Evolutionary conservation across 805 yeast species (phyloP).

Genomic region (Candida parachauliodes): DNA sequence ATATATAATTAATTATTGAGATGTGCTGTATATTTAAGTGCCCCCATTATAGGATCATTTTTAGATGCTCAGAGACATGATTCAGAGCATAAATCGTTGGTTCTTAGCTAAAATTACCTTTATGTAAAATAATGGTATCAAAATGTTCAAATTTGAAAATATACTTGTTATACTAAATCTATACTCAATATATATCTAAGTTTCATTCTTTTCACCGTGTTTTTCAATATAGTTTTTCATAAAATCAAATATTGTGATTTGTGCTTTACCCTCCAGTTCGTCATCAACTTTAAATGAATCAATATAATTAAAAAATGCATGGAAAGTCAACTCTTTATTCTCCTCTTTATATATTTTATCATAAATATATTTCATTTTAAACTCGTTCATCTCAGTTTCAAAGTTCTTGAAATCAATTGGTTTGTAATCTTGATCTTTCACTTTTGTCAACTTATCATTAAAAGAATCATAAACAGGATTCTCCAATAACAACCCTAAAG

Average conservation of each 20-base stretch:
- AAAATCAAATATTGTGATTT: conserved; percentile 52
- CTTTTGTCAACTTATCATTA: conserved; percentile 63
- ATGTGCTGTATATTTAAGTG: neutral
- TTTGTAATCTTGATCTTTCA: conserved; percentile 57
- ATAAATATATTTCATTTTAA: conserved; percentile 84
- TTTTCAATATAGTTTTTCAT: conserved; percentile 23
- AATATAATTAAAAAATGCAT: conserved; percentile 87
- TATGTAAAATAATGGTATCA: no score
- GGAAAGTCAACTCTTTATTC: conserved; percentile 78
- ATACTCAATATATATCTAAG: conserved; percentile 2
- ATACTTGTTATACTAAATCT: conserved; percentile 10
- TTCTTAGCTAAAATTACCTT: no score
- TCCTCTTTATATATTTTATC: conserved; percentile 92
- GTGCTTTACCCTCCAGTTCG: conserved; percentile 29
- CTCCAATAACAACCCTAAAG: conserved; percentile 85
- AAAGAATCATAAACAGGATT: conserved; percentile 88
- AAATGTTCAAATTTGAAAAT: no score
- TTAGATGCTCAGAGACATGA: no score
- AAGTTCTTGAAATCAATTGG: conserved; percentile 65
- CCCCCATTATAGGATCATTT: no score
- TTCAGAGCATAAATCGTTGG: no score
- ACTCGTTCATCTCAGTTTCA: conserved; percentile 70
- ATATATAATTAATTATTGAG: neutral
- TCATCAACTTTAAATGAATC: conserved; percentile 59
- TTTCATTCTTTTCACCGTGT: conserved; percentile 11